Conservation (phyloP, 495 filamentous ascomycete genomes). For the Pyronema domesticum region DNA sequence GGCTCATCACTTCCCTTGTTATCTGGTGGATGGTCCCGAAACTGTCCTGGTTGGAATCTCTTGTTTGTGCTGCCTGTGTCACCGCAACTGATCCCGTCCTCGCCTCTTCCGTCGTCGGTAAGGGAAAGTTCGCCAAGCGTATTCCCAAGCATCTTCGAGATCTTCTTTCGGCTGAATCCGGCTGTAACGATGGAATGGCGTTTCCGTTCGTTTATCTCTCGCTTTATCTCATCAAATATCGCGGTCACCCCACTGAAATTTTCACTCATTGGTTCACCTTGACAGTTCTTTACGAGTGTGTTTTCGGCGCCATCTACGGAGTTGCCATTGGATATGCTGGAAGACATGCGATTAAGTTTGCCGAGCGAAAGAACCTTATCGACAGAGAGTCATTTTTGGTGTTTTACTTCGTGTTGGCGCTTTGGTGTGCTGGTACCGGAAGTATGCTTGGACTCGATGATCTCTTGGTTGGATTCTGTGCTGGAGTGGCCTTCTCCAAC, state of each 20-base stretch:
- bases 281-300: slow-evolving; percentile 88
- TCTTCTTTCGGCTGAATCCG: slow-evolving; percentile 86
- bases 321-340: slow-evolving; percentile 75
- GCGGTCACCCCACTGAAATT: slow-evolving; percentile 46
- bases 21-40: slow-evolving; percentile 85
- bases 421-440: slow-evolving; percentile 92
- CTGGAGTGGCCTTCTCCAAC: slow-evolving; percentile 93
- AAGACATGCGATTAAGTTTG: slow-evolving; percentile 75
- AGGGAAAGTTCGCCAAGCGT: slow-evolving; percentile 94
- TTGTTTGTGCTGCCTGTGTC: slow-evolving; percentile 78
- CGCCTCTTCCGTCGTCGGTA: slow-evolving; percentile 94
- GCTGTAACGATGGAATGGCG: slow-evolving; percentile 99
- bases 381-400: slow-evolving; percentile 95
- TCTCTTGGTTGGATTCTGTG: slow-evolving; percentile 86
- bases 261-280: slow-evolving; percentile 75
- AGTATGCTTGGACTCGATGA: slow-evolving; percentile 88
- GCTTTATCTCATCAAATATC: slow-evolving; percentile 70
- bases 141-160: slow-evolving; percentile 96
- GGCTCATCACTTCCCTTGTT: slow-evolving; percentile 86
- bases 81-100: slow-evolving; percentile 96
- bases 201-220: slow-evolving; percentile 95
- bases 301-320: slow-evolving; percentile 81
- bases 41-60: slow-evolving; percentile 72
- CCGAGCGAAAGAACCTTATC: slow-evolving; percentile 70
- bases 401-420: slow-evolving; percentile 93